Evolutionary conservation across 2,329 filamentous ascomycete genomes (phyloP).

Genomic region (Leptographium galeiforme): DNA sequence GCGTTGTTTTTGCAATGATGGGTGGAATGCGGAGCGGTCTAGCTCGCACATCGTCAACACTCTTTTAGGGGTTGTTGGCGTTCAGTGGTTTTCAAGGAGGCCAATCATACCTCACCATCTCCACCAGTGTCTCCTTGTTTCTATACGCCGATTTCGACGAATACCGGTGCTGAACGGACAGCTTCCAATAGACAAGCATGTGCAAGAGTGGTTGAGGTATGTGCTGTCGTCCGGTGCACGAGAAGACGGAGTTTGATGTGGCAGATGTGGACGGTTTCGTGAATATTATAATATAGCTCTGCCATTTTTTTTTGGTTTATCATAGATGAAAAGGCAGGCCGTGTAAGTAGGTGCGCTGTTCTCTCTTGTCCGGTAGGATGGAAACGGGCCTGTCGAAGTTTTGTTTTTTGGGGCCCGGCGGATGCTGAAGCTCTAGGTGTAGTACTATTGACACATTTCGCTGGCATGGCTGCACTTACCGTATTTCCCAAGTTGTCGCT

Average conservation of each 20-base stretch:
- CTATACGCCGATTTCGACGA: not conserved
- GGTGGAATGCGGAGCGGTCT: not conserved
- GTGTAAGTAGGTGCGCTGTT: not conserved
- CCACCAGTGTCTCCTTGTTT: not conserved
- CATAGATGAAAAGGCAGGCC: not conserved
- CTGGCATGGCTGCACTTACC: constrained; percentile 6
- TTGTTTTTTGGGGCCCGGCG: constrained; percentile 1
- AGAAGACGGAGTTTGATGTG: not conserved
- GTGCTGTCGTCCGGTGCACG: not conserved
- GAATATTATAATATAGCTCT: constrained; percentile 3
- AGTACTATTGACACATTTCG: constrained; percentile 38
- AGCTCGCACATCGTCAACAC: not conserved
- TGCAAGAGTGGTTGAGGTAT: not conserved
- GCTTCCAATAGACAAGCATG: constrained; percentile 11
- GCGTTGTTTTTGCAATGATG: not conserved
- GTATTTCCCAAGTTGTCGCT: not conserved
- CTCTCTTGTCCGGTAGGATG: not conserved
- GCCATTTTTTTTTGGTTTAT: constrained; percentile 2
- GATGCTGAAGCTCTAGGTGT: constrained; percentile 22
- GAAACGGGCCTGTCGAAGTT: not conserved
- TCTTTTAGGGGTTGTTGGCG: not conserved
- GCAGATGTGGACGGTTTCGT: not conserved
- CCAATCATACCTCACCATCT: not conserved
- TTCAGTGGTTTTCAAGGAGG: not conserved
- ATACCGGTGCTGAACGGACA: not conserved